Base-by-base conservation (phyloP, 495 filamentous ascomycete species). In the Penicillium taxi region DNA sequence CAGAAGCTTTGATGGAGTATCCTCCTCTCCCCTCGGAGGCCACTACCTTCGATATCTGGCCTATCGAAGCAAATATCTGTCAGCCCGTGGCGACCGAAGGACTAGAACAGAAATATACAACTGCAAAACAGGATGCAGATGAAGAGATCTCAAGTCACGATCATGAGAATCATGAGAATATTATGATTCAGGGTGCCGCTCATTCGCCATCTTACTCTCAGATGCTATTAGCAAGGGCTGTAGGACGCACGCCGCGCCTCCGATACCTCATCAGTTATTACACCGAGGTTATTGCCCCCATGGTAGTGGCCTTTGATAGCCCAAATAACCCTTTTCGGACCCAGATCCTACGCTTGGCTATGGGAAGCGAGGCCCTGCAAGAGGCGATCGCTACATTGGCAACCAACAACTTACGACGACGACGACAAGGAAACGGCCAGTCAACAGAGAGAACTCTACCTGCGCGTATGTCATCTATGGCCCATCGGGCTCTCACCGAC, bases 381-480 rank as follows among this genome's bases (percentile, higher is more conserved):
- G 86, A 94, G 56, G 89, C 90, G 11, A 86, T 96, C 52, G 91
- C 89, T 43, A 88, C 90, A 5, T 69, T 96, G 11, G 75, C 88
- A 1, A 80, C 83, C 2, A 94, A 87, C 59, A 94, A 96, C 52
- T 64, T 95, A 27, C 64, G 69, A 6, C 67, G 70, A 42, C 58
- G 70, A 28, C 58, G 64, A 20, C 61, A 59, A 19, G 55, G 64
- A 22, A 64, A 67, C 16, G 59, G 59, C 16, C 41, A 55, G 11
- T 64, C 66, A 3, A 67, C 67, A 0, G 64, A 63, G 28, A 52
- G 67, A 32, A 72, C 67, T 1, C 34, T 60, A 21, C 60, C 65
- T 3, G 57, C 67, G 18, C 64, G 71, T 5, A 64, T 65, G 58
- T 73, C 71, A 15, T 72, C 63, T 1, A 51, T 73, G 45, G 71